phyloP scores from a whole-genome alignment of 139 green algal genomes.

The Coelastrella sp. region DNA sequence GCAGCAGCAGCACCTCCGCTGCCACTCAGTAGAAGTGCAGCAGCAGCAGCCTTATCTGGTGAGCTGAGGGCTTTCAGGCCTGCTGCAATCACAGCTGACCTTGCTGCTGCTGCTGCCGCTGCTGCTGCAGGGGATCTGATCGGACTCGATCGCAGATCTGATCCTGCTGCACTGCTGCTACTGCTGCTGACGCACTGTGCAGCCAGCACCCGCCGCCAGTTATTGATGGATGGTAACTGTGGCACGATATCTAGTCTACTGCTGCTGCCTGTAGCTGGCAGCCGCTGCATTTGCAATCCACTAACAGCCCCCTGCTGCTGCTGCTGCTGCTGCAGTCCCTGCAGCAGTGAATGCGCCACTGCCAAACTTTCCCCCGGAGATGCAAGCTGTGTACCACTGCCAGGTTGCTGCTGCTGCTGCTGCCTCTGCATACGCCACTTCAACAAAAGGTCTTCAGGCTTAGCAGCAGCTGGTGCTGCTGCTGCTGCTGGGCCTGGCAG shows the following conservation, averaged over 20 bases:
- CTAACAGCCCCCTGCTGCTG: neutral
- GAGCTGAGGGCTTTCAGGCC: neutral
- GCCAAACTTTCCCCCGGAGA: neutral
- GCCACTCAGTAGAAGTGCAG: neutral
- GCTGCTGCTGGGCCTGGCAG: neutral
- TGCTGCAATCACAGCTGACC: neutral
- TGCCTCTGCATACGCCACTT: slow-evolving; percentile 16
- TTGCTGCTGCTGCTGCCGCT: slow-evolving; percentile 19
- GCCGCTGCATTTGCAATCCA: neutral
- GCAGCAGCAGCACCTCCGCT: neutral
- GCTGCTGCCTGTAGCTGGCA: neutral
- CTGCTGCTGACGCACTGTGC: neutral
- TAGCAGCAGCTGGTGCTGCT: neutral
- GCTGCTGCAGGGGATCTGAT: neutral
- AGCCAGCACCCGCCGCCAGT: neutral
- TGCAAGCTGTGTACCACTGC: neutral
- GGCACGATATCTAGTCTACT: neutral
- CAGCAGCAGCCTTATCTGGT: neutral
- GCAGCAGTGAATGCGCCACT: neutral
- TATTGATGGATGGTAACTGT: neutral
- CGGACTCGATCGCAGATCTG: neutral
- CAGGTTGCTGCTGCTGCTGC: slow-evolving; percentile 2
- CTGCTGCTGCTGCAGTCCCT: neutral
- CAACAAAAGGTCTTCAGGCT: neutral
- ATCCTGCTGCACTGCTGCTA: neutral